phyloP scores from a whole-genome alignment of 2,329 filamentous ascomycete species.

The Shiraia sp. region DNA sequence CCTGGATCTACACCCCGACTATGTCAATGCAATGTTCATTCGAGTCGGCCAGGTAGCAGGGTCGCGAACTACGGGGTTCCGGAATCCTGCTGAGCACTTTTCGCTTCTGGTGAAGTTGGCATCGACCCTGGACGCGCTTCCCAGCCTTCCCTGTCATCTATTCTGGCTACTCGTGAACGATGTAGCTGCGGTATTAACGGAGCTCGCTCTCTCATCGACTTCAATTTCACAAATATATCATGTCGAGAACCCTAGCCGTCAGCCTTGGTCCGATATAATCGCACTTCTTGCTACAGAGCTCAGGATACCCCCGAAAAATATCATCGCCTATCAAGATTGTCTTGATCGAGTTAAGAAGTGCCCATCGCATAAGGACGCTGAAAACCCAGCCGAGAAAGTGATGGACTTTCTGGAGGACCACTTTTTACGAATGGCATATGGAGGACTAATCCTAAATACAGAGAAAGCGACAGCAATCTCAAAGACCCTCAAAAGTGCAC shows the following conservation, averaged over 20 bases:
- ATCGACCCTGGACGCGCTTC: constrained; percentile 50
- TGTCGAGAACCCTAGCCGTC: constrained; percentile 51
- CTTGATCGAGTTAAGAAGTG: constrained; percentile 39
- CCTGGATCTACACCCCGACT: constrained; percentile 47
- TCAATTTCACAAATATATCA: constrained; percentile 47
- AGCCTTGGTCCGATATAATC: constrained; percentile 47
- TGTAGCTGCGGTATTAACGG: constrained; percentile 39
- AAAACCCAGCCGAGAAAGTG: constrained; percentile 39
- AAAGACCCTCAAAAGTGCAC: constrained; percentile 28
- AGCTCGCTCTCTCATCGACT: constrained; percentile 34
- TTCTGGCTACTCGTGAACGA: constrained; percentile 54
- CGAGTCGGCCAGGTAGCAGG: constrained; percentile 60
- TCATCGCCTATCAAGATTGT: constrained; percentile 50
- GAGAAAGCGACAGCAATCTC: constrained; percentile 44
- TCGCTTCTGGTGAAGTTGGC: constrained; percentile 56
- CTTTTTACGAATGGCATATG: constrained; percentile 52
- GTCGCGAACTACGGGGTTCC: constrained; percentile 54
- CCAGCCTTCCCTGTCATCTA: constrained; percentile 19
- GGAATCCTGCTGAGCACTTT: constrained; percentile 60
- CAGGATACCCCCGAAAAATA: constrained; percentile 22
- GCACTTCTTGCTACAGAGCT: constrained; percentile 36
- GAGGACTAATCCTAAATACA: constrained; percentile 49
- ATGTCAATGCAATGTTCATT: constrained; percentile 51
- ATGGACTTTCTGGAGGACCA: constrained; percentile 42
- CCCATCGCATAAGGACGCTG: constrained; percentile 7